Conservation (phyloP, 2,329 filamentous ascomycete species). For the Pyrenophora seminiperda region DNA sequence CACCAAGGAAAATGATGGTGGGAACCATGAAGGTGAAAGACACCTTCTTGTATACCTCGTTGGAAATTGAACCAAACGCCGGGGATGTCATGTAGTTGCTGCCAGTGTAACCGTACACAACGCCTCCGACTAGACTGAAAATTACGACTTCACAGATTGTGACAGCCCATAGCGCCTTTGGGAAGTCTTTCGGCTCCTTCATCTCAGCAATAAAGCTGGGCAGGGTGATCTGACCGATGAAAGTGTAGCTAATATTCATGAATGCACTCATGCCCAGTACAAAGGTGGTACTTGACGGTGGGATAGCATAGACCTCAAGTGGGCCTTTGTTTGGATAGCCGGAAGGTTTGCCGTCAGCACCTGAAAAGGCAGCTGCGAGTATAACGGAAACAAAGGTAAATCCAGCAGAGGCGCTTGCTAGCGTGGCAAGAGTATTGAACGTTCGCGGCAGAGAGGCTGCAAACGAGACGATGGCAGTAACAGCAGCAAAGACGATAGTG, state of each 20-base stretch:
- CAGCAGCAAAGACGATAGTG: slow-evolving; percentile 78
- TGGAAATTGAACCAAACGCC: slow-evolving; percentile 81
- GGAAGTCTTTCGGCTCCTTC: slow-evolving; percentile 80
- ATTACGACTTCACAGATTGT: slow-evolving; percentile 86
- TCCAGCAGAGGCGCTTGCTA: slow-evolving; percentile 78
- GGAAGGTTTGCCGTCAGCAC: slow-evolving; percentile 73
- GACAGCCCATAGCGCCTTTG: slow-evolving; percentile 88
- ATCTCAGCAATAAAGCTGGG: slow-evolving; percentile 97
- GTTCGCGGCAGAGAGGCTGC: slow-evolving; percentile 82
- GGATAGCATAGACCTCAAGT: slow-evolving; percentile 70
- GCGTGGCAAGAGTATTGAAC: slow-evolving; percentile 77
- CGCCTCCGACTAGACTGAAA: slow-evolving; percentile 79
- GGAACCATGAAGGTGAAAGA: slow-evolving; percentile 96
- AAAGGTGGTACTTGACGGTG: slow-evolving; percentile 74
- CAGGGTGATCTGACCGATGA: slow-evolving; percentile 92
- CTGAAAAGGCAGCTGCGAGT: slow-evolving; percentile 81
- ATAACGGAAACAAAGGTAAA: slow-evolving; percentile 92
- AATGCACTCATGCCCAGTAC: slow-evolving; percentile 85
- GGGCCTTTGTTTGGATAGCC: slow-evolving; percentile 64
- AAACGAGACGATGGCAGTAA: slow-evolving; percentile 77
- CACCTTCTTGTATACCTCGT: slow-evolving; percentile 79
- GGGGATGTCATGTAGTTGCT: slow-evolving; percentile 87
- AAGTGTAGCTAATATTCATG: slow-evolving; percentile 94
- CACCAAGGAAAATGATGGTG: slow-evolving; percentile 88
- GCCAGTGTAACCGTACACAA: slow-evolving; percentile 86